Conservation (phyloP, 1,139 yeast genomes). For the Pichia sp. region DNA sequence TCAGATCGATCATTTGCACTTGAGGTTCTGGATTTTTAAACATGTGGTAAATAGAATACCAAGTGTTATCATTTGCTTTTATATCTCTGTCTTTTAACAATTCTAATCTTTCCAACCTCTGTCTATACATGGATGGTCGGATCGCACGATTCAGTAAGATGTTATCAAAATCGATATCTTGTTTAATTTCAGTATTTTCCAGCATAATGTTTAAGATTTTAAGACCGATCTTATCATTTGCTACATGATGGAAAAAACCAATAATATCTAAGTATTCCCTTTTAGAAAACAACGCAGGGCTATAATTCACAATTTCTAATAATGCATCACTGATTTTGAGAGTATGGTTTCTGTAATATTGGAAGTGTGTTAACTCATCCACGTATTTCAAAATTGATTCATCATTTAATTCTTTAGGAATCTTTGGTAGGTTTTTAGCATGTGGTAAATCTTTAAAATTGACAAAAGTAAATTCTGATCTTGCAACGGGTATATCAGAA, state of each 20-base stretch:
- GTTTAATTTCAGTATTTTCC: constrained; percentile 17
- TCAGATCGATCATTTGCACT: constrained; percentile 21
- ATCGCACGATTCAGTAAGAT: constrained; percentile 20
- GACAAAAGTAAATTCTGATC: constrained; percentile 19
- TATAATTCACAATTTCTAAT: constrained; percentile 13
- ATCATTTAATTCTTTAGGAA: constrained; percentile 14
- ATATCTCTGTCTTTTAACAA: constrained; percentile 12
- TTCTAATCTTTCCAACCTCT: constrained; percentile 22
- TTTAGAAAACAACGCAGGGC: constrained; percentile 20
- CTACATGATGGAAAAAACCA: constrained; percentile 20
- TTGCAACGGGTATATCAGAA: constrained; percentile 21
- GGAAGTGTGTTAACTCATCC: constrained; percentile 18
- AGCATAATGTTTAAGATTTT: constrained; percentile 24
- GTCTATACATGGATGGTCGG: constrained; percentile 17
- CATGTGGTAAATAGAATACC: constrained; percentile 26
- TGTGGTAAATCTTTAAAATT: constrained; percentile 22
- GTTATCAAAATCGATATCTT: constrained; percentile 30
- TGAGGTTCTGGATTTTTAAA: constrained; percentile 20
- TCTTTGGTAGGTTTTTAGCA: constrained; percentile 18
- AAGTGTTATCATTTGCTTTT: constrained; percentile 26
- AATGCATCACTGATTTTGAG: constrained; percentile 17
- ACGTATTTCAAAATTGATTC: constrained; percentile 20
- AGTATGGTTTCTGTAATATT: constrained; percentile 14
- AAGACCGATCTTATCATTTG: constrained; percentile 18
- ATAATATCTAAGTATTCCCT: constrained; percentile 22